Percentiles rank a stretch among this genome's conserved stretches.
These are phyloP conservation scores for Pontederia crassipes DNA, from an alignment of 176 grass and related monocot species.

Conservation along the genomic window DNA sequence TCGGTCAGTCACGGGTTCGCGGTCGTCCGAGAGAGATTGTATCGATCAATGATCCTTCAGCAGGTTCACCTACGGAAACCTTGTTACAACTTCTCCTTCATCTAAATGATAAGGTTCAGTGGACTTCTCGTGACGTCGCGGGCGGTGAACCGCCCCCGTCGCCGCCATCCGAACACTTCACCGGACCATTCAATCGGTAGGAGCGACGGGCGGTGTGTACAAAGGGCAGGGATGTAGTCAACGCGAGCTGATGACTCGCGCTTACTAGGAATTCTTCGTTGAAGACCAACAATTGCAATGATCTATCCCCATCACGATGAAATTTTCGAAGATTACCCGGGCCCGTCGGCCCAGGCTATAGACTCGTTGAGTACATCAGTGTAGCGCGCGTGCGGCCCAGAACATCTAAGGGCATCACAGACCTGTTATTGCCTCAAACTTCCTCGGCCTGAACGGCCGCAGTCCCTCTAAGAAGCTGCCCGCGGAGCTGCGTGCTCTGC, in stretches of 20 bases:
- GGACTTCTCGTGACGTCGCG: no score
- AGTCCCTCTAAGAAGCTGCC: slow-evolving; percentile 34
- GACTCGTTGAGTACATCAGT: slow-evolving; percentile 40
- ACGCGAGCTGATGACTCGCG: neutral
- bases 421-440: slow-evolving; percentile 61
- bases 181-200: slow-evolving; percentile 15
- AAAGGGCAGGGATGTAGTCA: no score
- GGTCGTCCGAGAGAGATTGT: no score
- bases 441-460: slow-evolving; percentile 38
- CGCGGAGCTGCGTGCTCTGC: slow-evolving; percentile 4
- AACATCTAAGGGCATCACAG: slow-evolving; percentile 61
- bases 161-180: no score
- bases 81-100: no score
- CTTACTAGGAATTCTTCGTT: slow-evolving; percentile 42
- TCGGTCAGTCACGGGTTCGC: no score
- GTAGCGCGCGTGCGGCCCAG: slow-evolving; percentile 46
- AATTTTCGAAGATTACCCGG: slow-evolving; percentile 31
- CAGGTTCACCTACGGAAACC: no score
- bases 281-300: slow-evolving; percentile 46
- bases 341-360: slow-evolving; percentile 33
- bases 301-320: slow-evolving; percentile 40
- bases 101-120: no score
- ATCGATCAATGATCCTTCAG: no score
- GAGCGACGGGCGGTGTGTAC: neutral
- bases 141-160: no score